Evolutionary conservation across 352 stramenopile species (phyloP).

Genomic region (Globisporangium recalcitrans): DNA sequence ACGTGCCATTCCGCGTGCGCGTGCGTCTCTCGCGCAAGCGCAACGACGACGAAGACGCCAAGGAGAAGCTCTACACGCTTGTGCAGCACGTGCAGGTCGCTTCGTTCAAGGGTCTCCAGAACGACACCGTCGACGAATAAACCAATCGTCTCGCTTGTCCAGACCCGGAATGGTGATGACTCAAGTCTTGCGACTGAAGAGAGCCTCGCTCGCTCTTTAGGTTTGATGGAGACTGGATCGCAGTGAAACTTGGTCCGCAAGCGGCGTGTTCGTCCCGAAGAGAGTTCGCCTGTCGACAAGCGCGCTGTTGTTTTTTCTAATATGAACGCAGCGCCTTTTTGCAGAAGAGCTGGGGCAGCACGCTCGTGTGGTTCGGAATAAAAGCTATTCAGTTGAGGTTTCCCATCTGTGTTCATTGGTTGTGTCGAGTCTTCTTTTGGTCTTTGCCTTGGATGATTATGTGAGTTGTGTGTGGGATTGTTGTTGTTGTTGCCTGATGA

Average conservation of each 20-base stretch:
- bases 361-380: not conserved
- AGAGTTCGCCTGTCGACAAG: not conserved
- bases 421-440: not conserved
- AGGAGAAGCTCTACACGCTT: slow-evolving; percentile 99
- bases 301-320: slow-evolving; percentile 1
- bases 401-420: slow-evolving; percentile 9
- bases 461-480: not conserved
- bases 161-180: slow-evolving; percentile 5
- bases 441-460: not conserved
- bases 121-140: slow-evolving; percentile 94
- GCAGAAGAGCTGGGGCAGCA: not conserved
- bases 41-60: slow-evolving; percentile 98
- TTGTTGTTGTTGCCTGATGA: not conserved
- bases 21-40: slow-evolving; percentile 97
- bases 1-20: slow-evolving; percentile 96
- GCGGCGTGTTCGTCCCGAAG: not conserved
- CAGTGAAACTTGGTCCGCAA: not conserved
- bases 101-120: slow-evolving; percentile 96
- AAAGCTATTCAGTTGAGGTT: slow-evolving; percentile 21
- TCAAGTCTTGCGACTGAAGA: not conserved
- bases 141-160: slow-evolving; percentile 2
- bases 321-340: slow-evolving; percentile 3
- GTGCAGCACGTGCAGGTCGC: slow-evolving; percentile 96
- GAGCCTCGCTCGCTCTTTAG: slow-evolving; percentile 5
- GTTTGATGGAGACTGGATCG: slow-evolving; percentile 12